Conservation (phyloP, 1,284 basidiomycete species). For the Ceratobasidium theobromae region DNA sequence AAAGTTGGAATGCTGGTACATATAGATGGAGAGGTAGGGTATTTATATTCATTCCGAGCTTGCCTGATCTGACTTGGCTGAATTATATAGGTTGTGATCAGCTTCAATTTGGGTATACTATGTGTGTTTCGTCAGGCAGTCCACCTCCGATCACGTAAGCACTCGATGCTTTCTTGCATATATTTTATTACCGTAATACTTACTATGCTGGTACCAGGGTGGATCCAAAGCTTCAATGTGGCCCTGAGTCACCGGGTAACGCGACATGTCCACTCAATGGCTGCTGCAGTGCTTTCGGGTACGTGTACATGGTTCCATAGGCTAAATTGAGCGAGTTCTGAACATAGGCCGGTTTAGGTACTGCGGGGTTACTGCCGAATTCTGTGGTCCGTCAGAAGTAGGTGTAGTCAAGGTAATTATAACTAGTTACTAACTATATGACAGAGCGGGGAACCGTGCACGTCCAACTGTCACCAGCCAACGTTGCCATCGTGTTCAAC, state of each 20-base stretch:
- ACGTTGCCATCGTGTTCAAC: background rate
- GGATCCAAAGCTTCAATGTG: slow-evolving; percentile 8
- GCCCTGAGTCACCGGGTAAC: background rate
- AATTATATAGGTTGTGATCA: slow-evolving; percentile 11
- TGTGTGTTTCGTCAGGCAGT: slow-evolving; percentile 16
- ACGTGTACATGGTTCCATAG: too few relatives aligned
- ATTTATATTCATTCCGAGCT: too few relatives aligned
- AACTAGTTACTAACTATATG: background rate
- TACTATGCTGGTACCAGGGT: background rate
- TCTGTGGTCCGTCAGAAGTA: background rate
- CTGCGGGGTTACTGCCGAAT: slow-evolving; percentile 8
- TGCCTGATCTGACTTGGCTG: too few relatives aligned
- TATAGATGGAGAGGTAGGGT: slow-evolving; percentile 23
- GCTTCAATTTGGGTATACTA: slow-evolving; percentile 10
- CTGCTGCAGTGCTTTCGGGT: slow-evolving; percentile 15
- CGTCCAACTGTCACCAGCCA: slow-evolving; percentile 6
- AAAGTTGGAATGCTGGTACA: slow-evolving; percentile 11
- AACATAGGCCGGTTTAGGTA: too few relatives aligned
- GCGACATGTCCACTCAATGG: slow-evolving; percentile 10
- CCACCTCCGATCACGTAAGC: slow-evolving; percentile 19
- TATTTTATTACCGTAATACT: too few relatives aligned
- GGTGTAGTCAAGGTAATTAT: background rate
- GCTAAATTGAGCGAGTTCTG: too few relatives aligned
- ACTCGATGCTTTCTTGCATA: too few relatives aligned
- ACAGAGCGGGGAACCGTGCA: slow-evolving; percentile 12